Base-by-base conservation (phyloP, 148 eudicot genomes). In the Beta vulgaris region DNA sequence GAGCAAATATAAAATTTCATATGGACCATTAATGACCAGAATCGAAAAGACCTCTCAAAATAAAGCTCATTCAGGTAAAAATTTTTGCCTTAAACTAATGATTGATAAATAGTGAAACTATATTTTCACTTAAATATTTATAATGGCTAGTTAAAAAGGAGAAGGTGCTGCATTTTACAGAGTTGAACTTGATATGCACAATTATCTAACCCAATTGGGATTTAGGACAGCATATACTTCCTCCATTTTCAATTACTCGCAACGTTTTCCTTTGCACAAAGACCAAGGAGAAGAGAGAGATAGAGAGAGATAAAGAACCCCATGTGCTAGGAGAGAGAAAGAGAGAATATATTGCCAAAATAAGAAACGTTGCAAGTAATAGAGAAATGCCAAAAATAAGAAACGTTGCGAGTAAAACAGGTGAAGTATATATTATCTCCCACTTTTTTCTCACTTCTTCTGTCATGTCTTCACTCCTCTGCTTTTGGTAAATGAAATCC, bases 111-210 rank as follows among this genome's bases (percentile, higher is more conserved):
- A 43, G 10, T 43, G 2, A 43, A 43, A 43, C 48, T 43, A 2
- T 43, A 2, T 0, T 43, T 43, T 43, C 13, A 43, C 13, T 51
- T 3, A 7, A 58, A 58, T 58, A 58, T 11, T 58, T 15, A 13
- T 58, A 9, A 25, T 26, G 11, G 28, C 62, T 51, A 51, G 25
- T 21, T 43, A 43, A 4, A 16, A 51, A 58, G 28, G 62, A 28
- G 11, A 58, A 25, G 6, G 11, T 28, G 28, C 7, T 13, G 62
- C 12, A 21, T 68, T 1, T 49, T 6, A 49, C 39, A 69, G 25
- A 48, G 55, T 69, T 69, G 60, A 34, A 69, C 11, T 48, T 69
- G 16, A 48, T 59, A 69, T 54, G 16, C n/a, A 16, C 21, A 10
- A 37, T 69, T 28, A 69, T 51, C 14, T 23, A 48, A 23, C 57